phyloP scores from a whole-genome alignment of 352 stramenopile genomes.

The Phytophthora tubulina region DNA sequence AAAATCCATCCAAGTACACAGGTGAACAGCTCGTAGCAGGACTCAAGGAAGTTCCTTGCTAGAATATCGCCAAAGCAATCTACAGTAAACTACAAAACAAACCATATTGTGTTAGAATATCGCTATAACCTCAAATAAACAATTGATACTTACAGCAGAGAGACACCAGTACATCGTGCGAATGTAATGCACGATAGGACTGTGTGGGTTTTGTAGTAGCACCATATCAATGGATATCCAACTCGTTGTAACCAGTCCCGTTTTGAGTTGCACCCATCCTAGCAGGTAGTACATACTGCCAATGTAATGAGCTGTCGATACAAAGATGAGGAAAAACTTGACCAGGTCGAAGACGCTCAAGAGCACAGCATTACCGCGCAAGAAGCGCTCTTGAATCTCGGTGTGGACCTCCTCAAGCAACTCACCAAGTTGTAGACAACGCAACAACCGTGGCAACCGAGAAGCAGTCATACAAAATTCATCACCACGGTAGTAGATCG shows the following conservation, averaged over 20 bases:
- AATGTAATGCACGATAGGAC: slow-evolving; percentile 69
- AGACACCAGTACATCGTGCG: slow-evolving; percentile 85
- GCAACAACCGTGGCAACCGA: slow-evolving; percentile 55
- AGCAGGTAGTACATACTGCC: slow-evolving; percentile 63
- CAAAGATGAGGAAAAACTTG: slow-evolving; percentile 70
- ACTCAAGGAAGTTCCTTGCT: slow-evolving; percentile 71
- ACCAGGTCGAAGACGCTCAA: slow-evolving; percentile 59
- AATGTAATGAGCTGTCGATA: slow-evolving; percentile 65
- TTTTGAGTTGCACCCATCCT: slow-evolving; percentile 51
- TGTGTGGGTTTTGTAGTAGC: slow-evolving; percentile 60
- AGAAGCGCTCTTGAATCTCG: slow-evolving; percentile 62
- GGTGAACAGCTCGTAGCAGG: slow-evolving; percentile 63
- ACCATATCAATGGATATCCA: slow-evolving; percentile 72
- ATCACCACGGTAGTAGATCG: slow-evolving; percentile 48
- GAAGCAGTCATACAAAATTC: slow-evolving; percentile 47
- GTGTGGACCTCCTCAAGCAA: slow-evolving; percentile 55
- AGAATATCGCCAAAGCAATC: slow-evolving; percentile 82
- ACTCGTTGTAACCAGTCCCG: slow-evolving; percentile 43
- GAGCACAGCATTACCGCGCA: slow-evolving; percentile 51
- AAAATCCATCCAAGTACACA: slow-evolving; percentile 84
- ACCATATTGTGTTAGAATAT: background rate
- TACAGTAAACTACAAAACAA: slow-evolving; percentile 66
- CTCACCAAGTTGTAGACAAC: slow-evolving; percentile 51
- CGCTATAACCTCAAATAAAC: background rate
- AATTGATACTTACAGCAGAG: slow-evolving; percentile 55